Base-by-base conservation (phyloP, 1,284 basidiomycete genomes). In the Coniferiporia weirii region DNA sequence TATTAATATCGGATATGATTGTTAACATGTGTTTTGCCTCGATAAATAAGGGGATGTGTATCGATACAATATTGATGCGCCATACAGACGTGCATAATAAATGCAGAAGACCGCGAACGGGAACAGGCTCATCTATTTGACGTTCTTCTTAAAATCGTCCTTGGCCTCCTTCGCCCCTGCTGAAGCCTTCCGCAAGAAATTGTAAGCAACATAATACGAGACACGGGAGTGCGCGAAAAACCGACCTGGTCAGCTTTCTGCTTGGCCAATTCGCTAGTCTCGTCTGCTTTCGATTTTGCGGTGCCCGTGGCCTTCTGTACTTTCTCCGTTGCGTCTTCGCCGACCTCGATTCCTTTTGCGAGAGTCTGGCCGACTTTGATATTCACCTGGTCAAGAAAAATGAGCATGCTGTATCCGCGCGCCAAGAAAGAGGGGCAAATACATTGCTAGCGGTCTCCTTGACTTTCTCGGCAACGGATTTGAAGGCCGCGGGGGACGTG, bases 401-500 rank as follows among this genome's bases (percentile, higher is more conserved):
- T 27, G 27, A 27, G 27, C 5, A 27, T 3, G 27, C 27, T 27
- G 27, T 27, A 27, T 27, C 27, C 27, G 27, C 27, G 27, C 2
- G 27, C 27, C 5, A 5, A 27, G 27, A 5, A 27, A 27, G 27
- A 50, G 19, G 36, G n/a, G 9, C 2, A 64, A 74, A 32, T 36
- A 86, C 87, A 67, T 79, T 79, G 50, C 82, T 75, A 32, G 83
- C 84, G 3, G 79, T 76, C 55, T 85, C 83, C 1, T 76, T 71
- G n/a, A 82, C 82, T 64, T 81, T 87, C 62, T 87, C 85, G 6
- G 77, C 80, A n/a, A 82, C 74, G 0, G 79, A 78, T 66, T 82
- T 83, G 4, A 66, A 69, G 4, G 76, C 72, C 6, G 71, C 64
- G 1, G 79, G 78, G 7, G 83, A 76, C 1, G 73, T 64, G 65